A percentile compares a stretch with the other conserved stretches of the same genome.
Evolutionary conservation across 192 early-diverging fungal species (phyloP).

Genomic region (Entophlyctis luteolus): DNA sequence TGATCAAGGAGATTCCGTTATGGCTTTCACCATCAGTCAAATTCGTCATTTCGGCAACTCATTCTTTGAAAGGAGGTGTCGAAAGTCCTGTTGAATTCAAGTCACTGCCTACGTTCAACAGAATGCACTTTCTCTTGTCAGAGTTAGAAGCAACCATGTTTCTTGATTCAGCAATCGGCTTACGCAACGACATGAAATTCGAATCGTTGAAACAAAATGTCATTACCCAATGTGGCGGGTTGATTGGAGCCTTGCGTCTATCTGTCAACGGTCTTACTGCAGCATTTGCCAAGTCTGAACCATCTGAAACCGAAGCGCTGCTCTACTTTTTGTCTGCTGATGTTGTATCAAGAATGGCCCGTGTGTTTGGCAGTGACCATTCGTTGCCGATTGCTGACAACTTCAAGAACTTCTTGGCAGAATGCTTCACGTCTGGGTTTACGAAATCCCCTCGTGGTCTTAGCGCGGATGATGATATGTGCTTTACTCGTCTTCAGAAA

Average conservation of each 20-base stretch:
- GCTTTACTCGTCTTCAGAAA: not conserved
- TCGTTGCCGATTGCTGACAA: not conserved
- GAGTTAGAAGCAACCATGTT: not conserved
- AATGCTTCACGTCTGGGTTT: not conserved
- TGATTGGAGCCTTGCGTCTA: slow-evolving; percentile 21
- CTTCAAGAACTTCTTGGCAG: slow-evolving; percentile 2
- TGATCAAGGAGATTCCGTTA: not conserved
- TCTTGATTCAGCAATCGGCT: slow-evolving; percentile 9
- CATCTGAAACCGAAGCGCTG: slow-evolving; percentile 11
- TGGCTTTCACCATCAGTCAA: not conserved
- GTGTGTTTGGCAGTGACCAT: not conserved
- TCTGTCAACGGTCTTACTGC: not conserved
- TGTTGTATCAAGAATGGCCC: not conserved
- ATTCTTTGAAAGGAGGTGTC: not conserved
- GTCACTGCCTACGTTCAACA: not conserved
- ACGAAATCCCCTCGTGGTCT: not conserved
- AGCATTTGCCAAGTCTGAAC: not conserved
- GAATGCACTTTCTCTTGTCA: slow-evolving; percentile 9
- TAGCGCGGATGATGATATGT: not conserved
- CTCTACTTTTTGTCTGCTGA: not conserved
- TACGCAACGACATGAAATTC: slow-evolving; percentile 13
- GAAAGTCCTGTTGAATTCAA: slow-evolving; percentile 9
- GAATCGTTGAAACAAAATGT: not conserved
- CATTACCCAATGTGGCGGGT: slow-evolving; percentile 10
- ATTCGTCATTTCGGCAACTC: slow-evolving; percentile 10